Percentiles rank a stretch among this genome's conserved stretches.
Evolutionary conservation across 768 basidiomycete species (phyloP).

Genomic region (Lactarius tabidus): DNA sequence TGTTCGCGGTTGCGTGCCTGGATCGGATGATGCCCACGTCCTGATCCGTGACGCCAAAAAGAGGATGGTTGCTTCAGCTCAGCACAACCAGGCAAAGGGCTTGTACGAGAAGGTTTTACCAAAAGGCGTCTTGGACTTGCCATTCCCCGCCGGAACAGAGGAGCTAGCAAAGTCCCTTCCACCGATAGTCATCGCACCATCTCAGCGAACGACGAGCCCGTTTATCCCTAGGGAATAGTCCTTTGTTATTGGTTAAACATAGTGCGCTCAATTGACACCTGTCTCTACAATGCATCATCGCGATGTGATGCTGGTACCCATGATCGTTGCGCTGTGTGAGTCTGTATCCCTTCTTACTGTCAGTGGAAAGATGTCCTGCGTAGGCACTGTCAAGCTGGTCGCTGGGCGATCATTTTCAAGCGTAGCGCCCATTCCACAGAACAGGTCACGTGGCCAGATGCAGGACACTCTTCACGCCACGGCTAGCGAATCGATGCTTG

Average conservation of each 20-base stretch:
- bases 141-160: conserved; percentile 87
- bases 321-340: conserved; percentile 2
- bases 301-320: conserved; percentile 9
- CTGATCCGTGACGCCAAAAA: conserved; percentile 87
- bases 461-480: neutral
- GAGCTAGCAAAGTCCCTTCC: conserved; percentile 68
- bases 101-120: conserved; percentile 74
- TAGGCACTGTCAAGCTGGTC: neutral
- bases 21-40: conserved; percentile 84
- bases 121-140: conserved; percentile 77
- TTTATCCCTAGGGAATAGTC: conserved; percentile 66
- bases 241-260: neutral
- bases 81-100: conserved; percentile 64
- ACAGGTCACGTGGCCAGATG: neutral
- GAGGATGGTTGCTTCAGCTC: conserved; percentile 60
- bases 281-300: neutral
- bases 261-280: conserved; percentile 1
- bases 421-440: neutral
- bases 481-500: neutral
- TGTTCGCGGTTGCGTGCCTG: conserved; percentile 88
- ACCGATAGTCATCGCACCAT: conserved; percentile 63
- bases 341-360: neutral
- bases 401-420: neutral
- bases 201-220: conserved; percentile 66
- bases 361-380: neutral